phyloP scores from a whole-genome alignment of 2,329 filamentous ascomycete species.

The Lasiodiplodia gonubiensis region DNA sequence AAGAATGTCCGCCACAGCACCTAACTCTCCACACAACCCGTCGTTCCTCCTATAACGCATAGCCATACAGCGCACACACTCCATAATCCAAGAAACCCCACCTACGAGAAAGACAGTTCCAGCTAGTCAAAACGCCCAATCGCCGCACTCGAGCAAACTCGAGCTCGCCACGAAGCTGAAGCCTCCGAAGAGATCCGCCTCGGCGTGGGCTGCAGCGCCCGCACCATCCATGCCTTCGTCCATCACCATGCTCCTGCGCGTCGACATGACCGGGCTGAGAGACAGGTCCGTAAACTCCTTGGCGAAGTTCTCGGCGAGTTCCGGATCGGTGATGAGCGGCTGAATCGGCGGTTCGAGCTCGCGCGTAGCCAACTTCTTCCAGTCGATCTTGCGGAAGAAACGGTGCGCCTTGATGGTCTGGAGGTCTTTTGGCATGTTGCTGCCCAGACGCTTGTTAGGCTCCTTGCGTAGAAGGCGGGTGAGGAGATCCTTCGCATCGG shows the following conservation, averaged over 20 bases:
- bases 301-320: constrained; percentile 94
- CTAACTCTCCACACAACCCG: too few relatives aligned
- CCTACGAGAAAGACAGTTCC: background rate
- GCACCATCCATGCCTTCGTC: constrained; percentile 31
- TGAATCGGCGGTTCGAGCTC: constrained; percentile 88
- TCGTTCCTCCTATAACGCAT: background rate
- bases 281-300: constrained; percentile 88
- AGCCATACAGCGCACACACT: background rate
- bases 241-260: constrained; percentile 28
- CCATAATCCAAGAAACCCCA: background rate
- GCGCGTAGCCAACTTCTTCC: constrained; percentile 81
- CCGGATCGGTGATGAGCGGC: constrained; percentile 92
- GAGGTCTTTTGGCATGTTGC: constrained; percentile 87
- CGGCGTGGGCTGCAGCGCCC: constrained; percentile 39
- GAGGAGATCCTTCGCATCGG: constrained; percentile 92
- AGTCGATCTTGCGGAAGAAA: constrained; percentile 97
- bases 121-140: constrained; percentile 30
- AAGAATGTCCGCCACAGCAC: background rate
- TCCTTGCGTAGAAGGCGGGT: constrained; percentile 91
- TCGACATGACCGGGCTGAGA: constrained; percentile 69
- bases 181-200: constrained; percentile 57
- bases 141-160: constrained; percentile 52
- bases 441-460: constrained; percentile 84
- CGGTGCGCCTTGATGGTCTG: constrained; percentile 85
- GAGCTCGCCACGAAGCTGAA: constrained; percentile 61